Evolutionary conservation across 495 filamentous ascomycete species (phyloP).

Genomic region (Aspergillus saccharolyticus): DNA sequence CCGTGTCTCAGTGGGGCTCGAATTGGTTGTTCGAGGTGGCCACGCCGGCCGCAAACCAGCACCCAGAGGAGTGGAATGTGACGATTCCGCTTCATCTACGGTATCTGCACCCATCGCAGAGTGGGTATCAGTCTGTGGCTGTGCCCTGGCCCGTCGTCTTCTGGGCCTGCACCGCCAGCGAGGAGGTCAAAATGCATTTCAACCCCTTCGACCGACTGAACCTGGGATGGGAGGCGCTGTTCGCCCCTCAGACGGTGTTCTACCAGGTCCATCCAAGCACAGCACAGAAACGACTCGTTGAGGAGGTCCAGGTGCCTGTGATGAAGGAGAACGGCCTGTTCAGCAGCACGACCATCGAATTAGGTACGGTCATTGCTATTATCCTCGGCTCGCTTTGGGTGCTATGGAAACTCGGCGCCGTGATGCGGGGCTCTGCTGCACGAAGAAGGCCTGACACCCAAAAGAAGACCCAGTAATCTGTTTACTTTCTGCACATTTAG

Average conservation of each 20-base stretch:
- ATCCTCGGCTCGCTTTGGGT: slow-evolving; percentile 72
- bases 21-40: slow-evolving; percentile 72
- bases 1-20: slow-evolving; percentile 71
- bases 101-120: slow-evolving; percentile 60
- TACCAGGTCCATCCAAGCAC: slow-evolving; percentile 66
- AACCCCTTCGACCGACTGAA: slow-evolving; percentile 84
- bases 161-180: slow-evolving; percentile 81
- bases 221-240: slow-evolving; percentile 83
- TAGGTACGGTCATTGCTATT: slow-evolving; percentile 66
- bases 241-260: slow-evolving; percentile 75
- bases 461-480: slow-evolving; percentile 36
- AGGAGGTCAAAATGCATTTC: slow-evolving; percentile 64
- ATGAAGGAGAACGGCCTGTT: slow-evolving; percentile 48
- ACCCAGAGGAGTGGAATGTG: slow-evolving; percentile 54
- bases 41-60: slow-evolving; percentile 14
- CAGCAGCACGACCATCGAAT: slow-evolving; percentile 55
- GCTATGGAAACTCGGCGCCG: slow-evolving; percentile 56
- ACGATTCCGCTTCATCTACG: slow-evolving; percentile 84
- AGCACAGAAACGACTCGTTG: slow-evolving; percentile 27
- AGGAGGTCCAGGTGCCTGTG: slow-evolving; percentile 68
- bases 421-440: slow-evolving; percentile 25
- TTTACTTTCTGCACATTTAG: neutral
- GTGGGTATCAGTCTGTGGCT: slow-evolving; percentile 40
- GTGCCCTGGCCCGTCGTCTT: slow-evolving; percentile 80
- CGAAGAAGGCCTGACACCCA: slow-evolving; percentile 15